Base-by-base conservation (phyloP, 169 alveolate genomes). In the Plasmodium fragile region DNA sequence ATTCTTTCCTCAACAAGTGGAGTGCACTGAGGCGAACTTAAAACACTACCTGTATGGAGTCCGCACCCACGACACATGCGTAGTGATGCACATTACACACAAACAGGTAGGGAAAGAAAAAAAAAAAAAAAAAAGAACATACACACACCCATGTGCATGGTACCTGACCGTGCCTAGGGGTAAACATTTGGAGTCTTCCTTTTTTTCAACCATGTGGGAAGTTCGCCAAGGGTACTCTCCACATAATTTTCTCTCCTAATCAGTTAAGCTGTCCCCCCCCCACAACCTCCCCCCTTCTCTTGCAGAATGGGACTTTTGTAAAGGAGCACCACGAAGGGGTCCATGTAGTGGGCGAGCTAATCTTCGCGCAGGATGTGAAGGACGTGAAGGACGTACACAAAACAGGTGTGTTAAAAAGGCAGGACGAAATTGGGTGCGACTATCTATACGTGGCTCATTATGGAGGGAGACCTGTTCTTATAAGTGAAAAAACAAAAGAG, bases 31-130 rank as follows among this genome's bases (percentile, higher is more conserved):
- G 34, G 32, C 41, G 11, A 4, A 55, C 3, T 32, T 25, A 16
- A 75, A 52, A 2, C 53, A 45, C 43, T 87, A 77, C 73, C 32
- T 87, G 13, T 87, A 87, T 59, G 93, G 93, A 28, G 30, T 87
- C 81, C 39, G 89, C n/a, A 75, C 32, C 13, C 59, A 36, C 4
- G 45, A 59, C 71, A 87, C 81, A 5, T 87, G 45, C 81, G 65
- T 78, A 36, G 71, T 32, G 32, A 79, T 87, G 8, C 73, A 87
- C 49, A 49, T 87, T 39, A 34, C 89, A 4, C 16, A 39, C 30
- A 85, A 73, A 30, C 45, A 85, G 30, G 93, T 85, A 75, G 79
- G 34, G 43, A 16, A 22, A 72, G 0, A 25, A 72, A 13, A 84
- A 25, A 10, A 73, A 16, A 72, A 45, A 32, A 22, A 22, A 80